phyloP scores from a whole-genome alignment of 768 basidiomycete species.

The Trametes elegans region DNA sequence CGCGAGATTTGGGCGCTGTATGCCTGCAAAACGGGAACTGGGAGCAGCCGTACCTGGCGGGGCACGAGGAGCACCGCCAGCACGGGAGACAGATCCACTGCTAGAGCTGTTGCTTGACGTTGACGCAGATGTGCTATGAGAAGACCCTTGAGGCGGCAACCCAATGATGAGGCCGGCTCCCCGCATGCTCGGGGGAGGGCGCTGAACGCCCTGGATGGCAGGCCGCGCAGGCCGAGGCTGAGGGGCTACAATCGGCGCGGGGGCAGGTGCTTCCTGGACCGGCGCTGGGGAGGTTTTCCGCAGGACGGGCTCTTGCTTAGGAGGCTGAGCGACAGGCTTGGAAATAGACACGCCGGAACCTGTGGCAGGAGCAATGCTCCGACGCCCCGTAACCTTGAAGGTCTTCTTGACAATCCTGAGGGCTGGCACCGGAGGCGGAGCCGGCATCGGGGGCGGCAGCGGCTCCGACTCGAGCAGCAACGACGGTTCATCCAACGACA shows the following conservation, averaged over 20 bases:
- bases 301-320: not conserved
- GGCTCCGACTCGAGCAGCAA: conserved; percentile 9
- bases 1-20: conserved; percentile 17
- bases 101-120: conserved; percentile 9
- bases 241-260: not conserved
- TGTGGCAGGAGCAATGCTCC: not conserved
- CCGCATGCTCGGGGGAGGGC: conserved; percentile 26
- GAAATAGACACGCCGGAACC: not conserved
- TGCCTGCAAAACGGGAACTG: conserved; percentile 15
- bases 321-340: not conserved
- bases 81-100: not conserved
- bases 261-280: not conserved
- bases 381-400: conserved; percentile 23
- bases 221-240: conserved; percentile 13
- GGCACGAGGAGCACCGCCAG: not conserved
- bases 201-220: conserved; percentile 27
- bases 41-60: not conserved
- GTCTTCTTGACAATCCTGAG: conserved; percentile 32
- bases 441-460: conserved; percentile 12
- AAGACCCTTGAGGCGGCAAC: conserved; percentile 2
- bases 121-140: not conserved
- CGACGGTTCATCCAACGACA: conserved; percentile 11
- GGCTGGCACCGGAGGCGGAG: conserved; percentile 24
- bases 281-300: too few relatives aligned
- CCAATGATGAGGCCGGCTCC: conserved; percentile 10